Base-by-base conservation (phyloP, 768 basidiomycete genomes). In the Hemileccinum impolitum region DNA sequence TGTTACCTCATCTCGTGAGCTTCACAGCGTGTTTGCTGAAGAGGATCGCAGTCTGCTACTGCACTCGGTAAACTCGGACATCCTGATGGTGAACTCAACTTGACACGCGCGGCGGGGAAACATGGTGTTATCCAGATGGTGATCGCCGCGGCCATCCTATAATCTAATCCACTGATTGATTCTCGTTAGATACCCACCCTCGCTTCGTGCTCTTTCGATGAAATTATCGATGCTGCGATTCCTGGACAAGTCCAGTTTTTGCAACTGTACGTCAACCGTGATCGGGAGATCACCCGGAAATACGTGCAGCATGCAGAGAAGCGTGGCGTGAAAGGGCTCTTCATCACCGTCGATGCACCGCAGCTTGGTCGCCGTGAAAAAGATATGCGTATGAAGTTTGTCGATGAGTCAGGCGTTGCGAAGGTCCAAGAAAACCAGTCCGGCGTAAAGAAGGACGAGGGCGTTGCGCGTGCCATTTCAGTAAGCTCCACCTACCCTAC, bases 321-420 rank as follows among this genome's bases (percentile, higher is more conserved):
- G 55, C 80, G 92, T 30, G 93, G 93, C 2, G 78, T 97, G 61
- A 91, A 91, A 67, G 93, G 77, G 2, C 74, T 96, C 8, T 95
- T 96, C 70, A 94, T 96, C 66, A 94, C 93, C 0, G 92, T 96
- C 25, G 92, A 95, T 70, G 93, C 94, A 0, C 93, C 94, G 8
- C 94, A 96, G 57, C 81, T 96, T 13, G 94, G 94, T 42, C 80
- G 91, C 17, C 78, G 93, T 50, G 90, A 94, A 66, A 92, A 94
- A 44, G 93, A 94, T 62, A 95, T 96, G 92, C 78, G 92, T 14
- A 87, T 87, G 84, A 94, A 92, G 64, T 94, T 95, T 53, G 90
- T 87, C 31, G 90, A 87, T 10, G 85, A 84, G 26, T 50, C 56
- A 17, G 64, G 60, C 13, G 57, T 58, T 3, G 61, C 52, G 11